Base-by-base conservation (phyloP, 441 rosid genomes). In the Croton setiger region DNA sequence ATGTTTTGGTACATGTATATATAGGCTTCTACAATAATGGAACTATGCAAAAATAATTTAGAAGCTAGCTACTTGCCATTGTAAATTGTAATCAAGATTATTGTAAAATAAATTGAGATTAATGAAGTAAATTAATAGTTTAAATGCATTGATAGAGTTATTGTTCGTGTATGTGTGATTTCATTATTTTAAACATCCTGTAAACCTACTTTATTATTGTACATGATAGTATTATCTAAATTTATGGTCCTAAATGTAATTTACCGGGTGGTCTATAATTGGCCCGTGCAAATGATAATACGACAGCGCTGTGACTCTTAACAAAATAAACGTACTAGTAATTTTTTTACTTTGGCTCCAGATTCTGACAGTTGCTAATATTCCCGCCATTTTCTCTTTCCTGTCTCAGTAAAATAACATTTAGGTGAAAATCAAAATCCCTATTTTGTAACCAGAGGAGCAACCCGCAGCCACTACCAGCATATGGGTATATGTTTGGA, bases 401-500 rank as follows among this genome's bases (percentile, higher is more conserved):
- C 27, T 7, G 7, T 23, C 36, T 14, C 43, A 37, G 8, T 27
- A 51, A 11, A 35, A 49, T 55, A 44, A 47, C 37, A n/a, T n/a
- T 44, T 45, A 45, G 49, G 55, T 39, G 39, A 37, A 2, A 9
- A 2, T 21, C 13, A 73, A 62, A 69, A 13, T 18, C 64, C 56
- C 4, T 18, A 63, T n/a, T 14, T 6, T 27, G 31, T 27, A 15
- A 54, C 9, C 13, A 39, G 5, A 71, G 64, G 49, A 41, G 53
- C 52, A 41, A 43, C 51, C 47, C 78, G 70, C 45, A 45, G 49
- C 49, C 12, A 45, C 13, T 12, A 14, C 4, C 13, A 27, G 57
- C 37, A 75, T 72, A 91, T 88, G 94, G 97, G 96, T 8, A 86
- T 90, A 64, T 90, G 92, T 75, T 80, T 93, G 64, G 75, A 90